Conservation (phyloP, 202 grass and related monocot species). For the Zizania palustris region DNA sequence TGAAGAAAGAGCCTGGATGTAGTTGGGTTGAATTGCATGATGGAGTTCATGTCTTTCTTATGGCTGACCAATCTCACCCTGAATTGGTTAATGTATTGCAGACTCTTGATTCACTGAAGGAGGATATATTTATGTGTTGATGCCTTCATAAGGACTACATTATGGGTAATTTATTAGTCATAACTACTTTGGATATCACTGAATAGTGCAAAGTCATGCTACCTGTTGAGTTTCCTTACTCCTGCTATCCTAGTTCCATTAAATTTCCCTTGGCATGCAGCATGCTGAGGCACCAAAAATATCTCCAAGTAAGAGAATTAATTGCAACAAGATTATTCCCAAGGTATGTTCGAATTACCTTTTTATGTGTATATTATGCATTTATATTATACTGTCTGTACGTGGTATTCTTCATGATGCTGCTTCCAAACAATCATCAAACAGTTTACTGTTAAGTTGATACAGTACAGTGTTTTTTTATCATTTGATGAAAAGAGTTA, state of each 20-base stretch:
- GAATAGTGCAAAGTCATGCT: background rate
- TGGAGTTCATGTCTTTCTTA: constrained; percentile 61
- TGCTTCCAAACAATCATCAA: constrained; percentile 4
- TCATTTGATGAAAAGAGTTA: background rate
- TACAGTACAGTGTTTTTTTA: constrained; percentile 7
- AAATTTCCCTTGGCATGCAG: background rate
- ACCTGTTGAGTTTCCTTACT: background rate
- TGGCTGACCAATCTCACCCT: constrained; percentile 50
- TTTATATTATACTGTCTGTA: background rate
- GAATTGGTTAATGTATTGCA: constrained; percentile 46
- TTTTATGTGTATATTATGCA: constrained; percentile 1
- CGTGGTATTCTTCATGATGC: background rate
- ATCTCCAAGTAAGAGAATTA: background rate
- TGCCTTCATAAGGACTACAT: background rate
- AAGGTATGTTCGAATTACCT: background rate
- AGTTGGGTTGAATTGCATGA: constrained; percentile 63
- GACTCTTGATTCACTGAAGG: constrained; percentile 48
- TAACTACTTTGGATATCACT: background rate
- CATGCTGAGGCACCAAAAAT: background rate
- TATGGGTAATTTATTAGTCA: background rate
- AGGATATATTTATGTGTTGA: constrained; percentile 15
- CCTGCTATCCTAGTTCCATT: background rate
- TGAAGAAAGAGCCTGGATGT: constrained; percentile 69
- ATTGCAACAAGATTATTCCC: constrained; percentile 7
- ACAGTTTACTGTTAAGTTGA: background rate